Conservation (phyloP, 306 rosid species). For the Casuarina cunninghamiana region DNA sequence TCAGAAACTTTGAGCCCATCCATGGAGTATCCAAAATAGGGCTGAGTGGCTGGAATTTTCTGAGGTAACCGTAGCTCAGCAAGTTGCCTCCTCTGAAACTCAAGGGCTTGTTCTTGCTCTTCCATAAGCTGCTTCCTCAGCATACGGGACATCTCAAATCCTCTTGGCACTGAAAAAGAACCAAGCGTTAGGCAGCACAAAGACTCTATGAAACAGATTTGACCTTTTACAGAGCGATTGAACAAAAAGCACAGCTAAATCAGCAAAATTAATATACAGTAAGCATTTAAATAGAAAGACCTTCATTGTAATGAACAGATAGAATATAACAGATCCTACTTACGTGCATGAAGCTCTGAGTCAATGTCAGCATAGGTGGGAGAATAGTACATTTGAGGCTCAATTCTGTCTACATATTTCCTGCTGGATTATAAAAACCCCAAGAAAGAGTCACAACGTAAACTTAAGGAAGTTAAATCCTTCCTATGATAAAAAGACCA, state of each 20-base stretch:
- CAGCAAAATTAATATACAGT: background rate
- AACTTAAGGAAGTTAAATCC: background rate
- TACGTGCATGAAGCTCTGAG: conserved; percentile 51
- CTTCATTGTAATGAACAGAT: background rate
- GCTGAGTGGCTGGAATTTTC: conserved; percentile 28
- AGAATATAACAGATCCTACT: conserved; percentile 34
- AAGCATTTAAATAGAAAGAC: background rate
- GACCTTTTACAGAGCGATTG: background rate
- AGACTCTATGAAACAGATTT: background rate
- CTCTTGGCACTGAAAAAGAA: conserved; percentile 46
- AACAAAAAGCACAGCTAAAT: background rate
- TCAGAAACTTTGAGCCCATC: conserved; percentile 42
- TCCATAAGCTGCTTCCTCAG: conserved; percentile 54
- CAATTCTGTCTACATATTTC: conserved; percentile 57
- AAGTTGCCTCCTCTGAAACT: conserved; percentile 47
- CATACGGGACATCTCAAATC: conserved; percentile 37
- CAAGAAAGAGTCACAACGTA: background rate
- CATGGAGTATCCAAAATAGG: conserved; percentile 40
- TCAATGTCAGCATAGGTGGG: conserved; percentile 40
- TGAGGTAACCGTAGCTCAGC: conserved; percentile 39
- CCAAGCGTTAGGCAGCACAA: background rate
- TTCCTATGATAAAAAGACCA: background rate
- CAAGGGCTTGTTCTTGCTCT: conserved; percentile 51
- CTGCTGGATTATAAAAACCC: conserved; percentile 41
- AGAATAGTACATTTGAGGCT: conserved; percentile 35